Evolutionary conservation across 2,329 filamentous ascomycete genomes (phyloP), one percentile per base, ranked within the genome.

Genomic region (Amphichorda felina): DNA sequence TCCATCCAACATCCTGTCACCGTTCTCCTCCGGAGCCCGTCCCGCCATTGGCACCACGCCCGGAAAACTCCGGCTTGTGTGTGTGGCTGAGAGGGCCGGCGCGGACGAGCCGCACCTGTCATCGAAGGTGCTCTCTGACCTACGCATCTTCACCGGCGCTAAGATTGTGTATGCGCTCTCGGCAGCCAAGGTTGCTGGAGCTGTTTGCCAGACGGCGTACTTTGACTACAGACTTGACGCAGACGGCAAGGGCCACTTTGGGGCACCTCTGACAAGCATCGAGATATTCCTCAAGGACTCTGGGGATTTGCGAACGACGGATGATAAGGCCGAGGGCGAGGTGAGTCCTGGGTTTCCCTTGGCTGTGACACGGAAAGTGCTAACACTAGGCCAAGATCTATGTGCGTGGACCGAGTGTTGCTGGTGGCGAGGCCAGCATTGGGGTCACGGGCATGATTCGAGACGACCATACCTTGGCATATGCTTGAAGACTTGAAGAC

Each of bases 141-240:
- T 96, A 38, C 77, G 88, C 31, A 71, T 93, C 35, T 84, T 87
- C 55, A 84, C 82, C 2, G 75, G 81, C 19, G 80, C 86, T 2
- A 75, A 86, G 35, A 68, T 95, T 38, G 68, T 93, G 34, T 94
- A 96, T 55, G 88, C 87, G 3, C 67, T 98, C 37, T 82, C 86
- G 14, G 78, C 82, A 1, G 66, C 85, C 17, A 74, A 75, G 41
- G 83, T 96, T n/a, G 89, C 88, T 2, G 91, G 91, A 26, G 81
- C 88, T 1, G 74, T 94, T n/a, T 67, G 81, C 1, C 89, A 96
- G 60, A 94, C 84, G 7, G 79, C 84, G 41, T 70, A 88, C 27
- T 93, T 84, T 51, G 89, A 96, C 54, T 96, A 96, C 56, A 68
- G 89, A 44, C 67, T 70, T 41, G 61, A 57, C 26, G 56, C 54